These are phyloP conservation scores for Bondarzewia mesenterica DNA, from an alignment of 1,284 basidiomycete genomes.

Conservation along the genomic window DNA sequence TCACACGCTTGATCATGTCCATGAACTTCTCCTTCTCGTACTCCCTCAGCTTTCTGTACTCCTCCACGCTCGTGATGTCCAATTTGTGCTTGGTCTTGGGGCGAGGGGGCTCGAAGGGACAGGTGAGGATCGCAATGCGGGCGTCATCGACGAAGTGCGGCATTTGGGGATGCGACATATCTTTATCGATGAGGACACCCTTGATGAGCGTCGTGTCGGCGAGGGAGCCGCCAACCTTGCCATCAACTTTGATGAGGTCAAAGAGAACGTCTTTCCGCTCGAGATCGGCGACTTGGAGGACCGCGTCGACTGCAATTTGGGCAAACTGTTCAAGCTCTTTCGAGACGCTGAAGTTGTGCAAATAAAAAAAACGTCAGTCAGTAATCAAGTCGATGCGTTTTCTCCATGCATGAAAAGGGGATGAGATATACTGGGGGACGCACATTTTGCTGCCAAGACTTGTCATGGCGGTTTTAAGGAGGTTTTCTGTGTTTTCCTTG, in stretches of 20 bases:
- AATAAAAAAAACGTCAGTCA: slow-evolving; percentile 8
- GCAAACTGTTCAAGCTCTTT: slow-evolving; percentile 95
- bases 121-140: slow-evolving; percentile 93
- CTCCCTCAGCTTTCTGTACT: slow-evolving; percentile 90
- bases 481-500: slow-evolving; percentile 73
- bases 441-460: slow-evolving; percentile 97
- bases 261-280: slow-evolving; percentile 94
- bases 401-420: no score
- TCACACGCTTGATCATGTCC: slow-evolving; percentile 96
- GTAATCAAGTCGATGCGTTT: no score
- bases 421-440: slow-evolving; percentile 17
- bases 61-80: slow-evolving; percentile 96
- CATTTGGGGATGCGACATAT: slow-evolving; percentile 99
- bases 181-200: slow-evolving; percentile 97
- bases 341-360: slow-evolving; percentile 73
- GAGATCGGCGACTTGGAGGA: slow-evolving; percentile 91
- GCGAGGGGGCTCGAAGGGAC: slow-evolving; percentile 96
- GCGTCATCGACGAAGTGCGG: slow-evolving; percentile 84
- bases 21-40: slow-evolving; percentile 96
- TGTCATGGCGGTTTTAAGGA: slow-evolving; percentile 94
- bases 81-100: slow-evolving; percentile 99
- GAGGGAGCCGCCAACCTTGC: slow-evolving; percentile 95
- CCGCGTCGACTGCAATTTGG: slow-evolving; percentile 95
- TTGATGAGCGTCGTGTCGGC: slow-evolving; percentile 91
- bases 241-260: slow-evolving; percentile 98